phyloP scores from a whole-genome alignment of 1,284 basidiomycete species.

The Rhizoctonia solani region DNA sequence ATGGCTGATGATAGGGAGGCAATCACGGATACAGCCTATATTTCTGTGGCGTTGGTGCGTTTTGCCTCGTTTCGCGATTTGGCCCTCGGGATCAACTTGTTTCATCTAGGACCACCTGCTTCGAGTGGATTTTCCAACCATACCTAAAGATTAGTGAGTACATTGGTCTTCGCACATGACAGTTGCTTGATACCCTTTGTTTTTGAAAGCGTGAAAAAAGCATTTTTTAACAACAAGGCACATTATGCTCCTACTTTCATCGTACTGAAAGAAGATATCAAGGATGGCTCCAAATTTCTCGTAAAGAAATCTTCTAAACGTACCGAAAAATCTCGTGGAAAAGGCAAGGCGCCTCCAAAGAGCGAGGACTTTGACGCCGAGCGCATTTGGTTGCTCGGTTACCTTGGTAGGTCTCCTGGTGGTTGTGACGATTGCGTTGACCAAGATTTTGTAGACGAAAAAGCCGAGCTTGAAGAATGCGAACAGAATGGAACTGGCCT shows the following conservation, averaged over 20 bases:
- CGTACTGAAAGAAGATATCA: conserved; percentile 22
- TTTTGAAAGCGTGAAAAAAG: conserved; percentile 48
- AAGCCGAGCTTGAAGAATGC: conserved; percentile 49
- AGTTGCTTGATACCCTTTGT: not conserved
- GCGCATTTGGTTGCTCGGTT: conserved; percentile 49
- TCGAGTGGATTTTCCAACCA: conserved; percentile 56
- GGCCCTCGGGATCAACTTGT: too few species aligned
- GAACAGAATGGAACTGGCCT: conserved; percentile 56
- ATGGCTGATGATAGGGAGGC: conserved; percentile 50
- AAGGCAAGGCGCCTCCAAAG: conserved; percentile 48
- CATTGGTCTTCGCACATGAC: not conserved
- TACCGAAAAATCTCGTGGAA: conserved; percentile 52
- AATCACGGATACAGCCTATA: conserved; percentile 53
- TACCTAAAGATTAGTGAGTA: conserved; percentile 54
- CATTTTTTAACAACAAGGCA: conserved; percentile 47
- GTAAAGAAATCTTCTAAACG: conserved; percentile 44
- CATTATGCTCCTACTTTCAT: conserved; percentile 64
- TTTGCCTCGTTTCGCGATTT: conserved; percentile 11
- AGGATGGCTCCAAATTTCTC: conserved; percentile 51
- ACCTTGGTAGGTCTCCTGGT: conserved; percentile 34
- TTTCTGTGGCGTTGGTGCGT: conserved; percentile 56
- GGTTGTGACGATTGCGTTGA: conserved; percentile 37
- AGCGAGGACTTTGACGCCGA: conserved; percentile 53
- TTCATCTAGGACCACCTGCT: conserved; percentile 46
- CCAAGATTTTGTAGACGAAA: conserved; percentile 45